phyloP scores from a whole-genome alignment of 2,329 filamentous ascomycete genomes.

The Talaromyces pinophilus region DNA sequence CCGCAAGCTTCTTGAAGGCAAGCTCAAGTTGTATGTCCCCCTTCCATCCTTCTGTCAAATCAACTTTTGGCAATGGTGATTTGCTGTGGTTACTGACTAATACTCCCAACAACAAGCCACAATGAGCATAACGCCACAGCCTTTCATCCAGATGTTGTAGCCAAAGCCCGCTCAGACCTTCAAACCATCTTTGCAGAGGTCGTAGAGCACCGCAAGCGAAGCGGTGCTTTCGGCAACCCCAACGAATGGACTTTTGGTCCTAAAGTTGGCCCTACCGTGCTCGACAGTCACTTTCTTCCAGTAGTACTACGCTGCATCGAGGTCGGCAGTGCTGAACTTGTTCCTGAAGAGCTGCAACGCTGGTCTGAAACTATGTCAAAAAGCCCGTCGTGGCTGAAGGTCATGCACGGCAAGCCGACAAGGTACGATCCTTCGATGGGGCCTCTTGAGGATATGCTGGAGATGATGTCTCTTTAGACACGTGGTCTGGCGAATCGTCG shows the following conservation, averaged over 20 bases:
- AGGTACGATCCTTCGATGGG: slow-evolving; percentile 14
- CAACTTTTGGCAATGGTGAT: background rate
- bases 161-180: slow-evolving; percentile 19
- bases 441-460: slow-evolving; percentile 16
- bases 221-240: slow-evolving; percentile 1
- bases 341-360: slow-evolving; percentile 10
- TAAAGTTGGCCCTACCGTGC: slow-evolving; percentile 16
- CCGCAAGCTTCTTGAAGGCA: slow-evolving; percentile 17
- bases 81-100: background rate
- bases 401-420: slow-evolving; percentile 18
- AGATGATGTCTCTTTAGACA: slow-evolving; percentile 16
- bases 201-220: slow-evolving; percentile 14
- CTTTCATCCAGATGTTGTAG: slow-evolving; percentile 18
- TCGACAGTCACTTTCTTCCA: slow-evolving; percentile 19
- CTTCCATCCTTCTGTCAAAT: background rate
- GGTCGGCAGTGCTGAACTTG: slow-evolving; percentile 6
- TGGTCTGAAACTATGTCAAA: slow-evolving; percentile 8
- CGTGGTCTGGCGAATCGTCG: background rate
- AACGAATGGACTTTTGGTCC: slow-evolving; percentile 16
- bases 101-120: background rate
- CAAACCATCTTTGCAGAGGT: slow-evolving; percentile 18
- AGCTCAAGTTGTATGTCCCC: slow-evolving; percentile 19
- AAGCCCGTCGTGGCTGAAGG: slow-evolving; percentile 13
- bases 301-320: slow-evolving; percentile 16
- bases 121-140: slow-evolving; percentile 16